Conservation (phyloP, 148 eudicot genomes). For the Persicaria tinctoria region DNA sequence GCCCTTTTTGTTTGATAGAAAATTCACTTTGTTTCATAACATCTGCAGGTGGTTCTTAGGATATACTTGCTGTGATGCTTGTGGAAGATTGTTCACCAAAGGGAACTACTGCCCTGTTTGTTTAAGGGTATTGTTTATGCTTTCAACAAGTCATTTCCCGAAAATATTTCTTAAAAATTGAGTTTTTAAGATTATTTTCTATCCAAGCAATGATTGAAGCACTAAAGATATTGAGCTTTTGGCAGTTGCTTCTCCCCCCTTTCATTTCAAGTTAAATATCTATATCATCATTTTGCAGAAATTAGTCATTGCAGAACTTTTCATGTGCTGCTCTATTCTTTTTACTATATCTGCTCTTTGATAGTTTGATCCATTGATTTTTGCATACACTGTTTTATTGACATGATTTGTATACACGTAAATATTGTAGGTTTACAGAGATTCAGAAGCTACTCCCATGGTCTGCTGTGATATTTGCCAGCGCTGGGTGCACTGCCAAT, state of each 20-base stretch:
- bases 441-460: slow-evolving; percentile 98
- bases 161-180: neutral
- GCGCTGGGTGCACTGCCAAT: slow-evolving; percentile 92
- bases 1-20: neutral
- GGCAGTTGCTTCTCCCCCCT: neutral
- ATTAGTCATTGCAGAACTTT: neutral
- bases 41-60: slow-evolving; percentile 87
- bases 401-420: neutral
- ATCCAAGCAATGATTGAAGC: neutral
- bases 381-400: neutral
- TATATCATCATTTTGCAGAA: neutral
- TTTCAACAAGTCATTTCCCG: neutral
- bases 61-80: slow-evolving; percentile 97
- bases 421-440: slow-evolving; percentile 78
- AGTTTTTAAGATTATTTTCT: neutral
- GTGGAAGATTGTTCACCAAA: slow-evolving; percentile 95
- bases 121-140: slow-evolving; percentile 57
- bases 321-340: neutral
- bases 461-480: slow-evolving; percentile 98
- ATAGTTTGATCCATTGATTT: neutral
- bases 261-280: neutral
- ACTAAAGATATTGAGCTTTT: neutral
- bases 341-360: neutral
- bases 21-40: neutral
- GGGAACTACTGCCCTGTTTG: slow-evolving; percentile 97